A percentile compares a stretch with the other conserved stretches of the same genome.
Evolutionary conservation across 345 rosid genomes (phyloP).

Genomic region (Eucalyptus cloeziana): DNA sequence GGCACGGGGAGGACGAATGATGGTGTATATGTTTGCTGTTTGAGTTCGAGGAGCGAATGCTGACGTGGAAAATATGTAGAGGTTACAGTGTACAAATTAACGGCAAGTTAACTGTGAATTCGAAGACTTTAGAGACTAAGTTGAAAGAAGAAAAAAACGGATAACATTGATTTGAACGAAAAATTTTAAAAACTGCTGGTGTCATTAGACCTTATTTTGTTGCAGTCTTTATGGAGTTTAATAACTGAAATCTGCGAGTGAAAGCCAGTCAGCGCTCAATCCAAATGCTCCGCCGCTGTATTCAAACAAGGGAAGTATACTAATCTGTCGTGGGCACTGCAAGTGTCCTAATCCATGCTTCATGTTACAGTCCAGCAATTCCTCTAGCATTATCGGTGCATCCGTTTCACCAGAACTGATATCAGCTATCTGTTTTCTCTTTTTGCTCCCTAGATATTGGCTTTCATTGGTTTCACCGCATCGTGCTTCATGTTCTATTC

Average conservation of each 20-base stretch:
- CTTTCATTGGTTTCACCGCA: slow-evolving; percentile 14
- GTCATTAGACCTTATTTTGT: not conserved
- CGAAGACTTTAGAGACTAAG: not conserved
- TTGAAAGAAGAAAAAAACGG: not conserved
- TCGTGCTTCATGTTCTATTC: slow-evolving; percentile 28
- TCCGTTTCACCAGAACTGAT: not conserved
- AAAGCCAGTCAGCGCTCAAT: not conserved
- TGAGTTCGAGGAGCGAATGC: not conserved
- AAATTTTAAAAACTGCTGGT: not conserved
- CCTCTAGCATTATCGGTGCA: not conserved
- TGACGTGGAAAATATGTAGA: not conserved
- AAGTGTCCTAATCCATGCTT: not conserved
- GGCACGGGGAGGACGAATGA: not conserved
- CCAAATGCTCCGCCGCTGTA: not conserved
- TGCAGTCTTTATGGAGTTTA: not conserved
- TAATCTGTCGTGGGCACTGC: not conserved
- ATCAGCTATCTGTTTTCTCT: not conserved
- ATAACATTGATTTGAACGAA: not conserved
- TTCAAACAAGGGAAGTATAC: not conserved
- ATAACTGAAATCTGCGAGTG: not conserved
- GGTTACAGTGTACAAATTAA: not conserved
- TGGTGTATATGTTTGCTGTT: not conserved
- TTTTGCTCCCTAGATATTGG: slow-evolving; percentile 20
- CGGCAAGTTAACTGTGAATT: not conserved
- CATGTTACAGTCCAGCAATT: not conserved